A percentile compares a stretch with the other conserved stretches of the same genome.
Evolutionary conservation across 169 alveolate genomes (phyloP).

Genomic region (Theileria equi): DNA sequence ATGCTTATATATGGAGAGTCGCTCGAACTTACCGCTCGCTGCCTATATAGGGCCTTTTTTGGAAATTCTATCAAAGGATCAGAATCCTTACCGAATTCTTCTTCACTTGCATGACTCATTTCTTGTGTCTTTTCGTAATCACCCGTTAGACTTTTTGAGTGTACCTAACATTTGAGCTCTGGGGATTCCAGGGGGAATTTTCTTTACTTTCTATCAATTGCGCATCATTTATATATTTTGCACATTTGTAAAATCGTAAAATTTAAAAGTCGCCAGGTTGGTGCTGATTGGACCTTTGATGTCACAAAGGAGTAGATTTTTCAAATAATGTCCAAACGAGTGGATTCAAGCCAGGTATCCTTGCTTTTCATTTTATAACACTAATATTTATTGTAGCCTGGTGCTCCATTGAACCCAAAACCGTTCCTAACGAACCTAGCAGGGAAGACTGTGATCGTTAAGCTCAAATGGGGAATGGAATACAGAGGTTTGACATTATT

Average conservation of each 20-base stretch:
- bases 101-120: no score
- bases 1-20: background rate
- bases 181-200: background rate
- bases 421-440: constrained; percentile 89
- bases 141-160: no score
- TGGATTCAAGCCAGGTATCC: background rate
- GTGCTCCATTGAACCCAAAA: constrained; percentile 90
- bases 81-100: background rate
- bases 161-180: background rate
- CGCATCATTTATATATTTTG: background rate
- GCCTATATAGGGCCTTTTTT: constrained; percentile 60
- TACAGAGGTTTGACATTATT: constrained; percentile 83
- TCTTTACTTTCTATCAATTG: background rate
- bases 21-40: constrained; percentile 64
- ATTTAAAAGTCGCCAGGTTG: background rate
- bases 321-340: background rate
- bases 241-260: background rate
- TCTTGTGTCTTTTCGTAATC: no score
- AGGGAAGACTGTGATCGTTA: constrained; percentile 85
- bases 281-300: background rate
- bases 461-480: constrained; percentile 94
- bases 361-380: background rate
- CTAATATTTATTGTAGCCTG: constrained; percentile 28
- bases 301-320: background rate
- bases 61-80: constrained; percentile 25